Evolutionary conservation across 495 filamentous ascomycete species (phyloP), one percentile per base, ranked within the genome.

Genomic region (Xylaria acuta): DNA sequence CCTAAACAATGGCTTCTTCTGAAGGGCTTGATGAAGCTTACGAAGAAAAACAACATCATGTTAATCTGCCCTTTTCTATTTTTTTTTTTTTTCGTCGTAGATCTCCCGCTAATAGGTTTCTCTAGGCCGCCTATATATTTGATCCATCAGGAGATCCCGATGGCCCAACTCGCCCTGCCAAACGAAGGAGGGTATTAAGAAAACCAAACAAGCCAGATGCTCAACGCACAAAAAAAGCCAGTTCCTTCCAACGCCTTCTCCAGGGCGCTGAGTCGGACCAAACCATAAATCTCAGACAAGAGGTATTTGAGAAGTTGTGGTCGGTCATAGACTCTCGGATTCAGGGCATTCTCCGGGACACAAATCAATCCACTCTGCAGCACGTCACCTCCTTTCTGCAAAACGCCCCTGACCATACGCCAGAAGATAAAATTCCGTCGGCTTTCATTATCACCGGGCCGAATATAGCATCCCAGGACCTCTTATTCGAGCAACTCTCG

Each of bases 371-470:
- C 43, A 92, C 90, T 1, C 77, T 92, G 22, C 82, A 86, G 41
- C 83, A 91, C 22, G 90, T 97, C 49, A 82, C 86, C 7, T 82
- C 84, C 11, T 97, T 97, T 77, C 81, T 95, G 11, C 80, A 80
- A 49, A 80, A 82, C 5, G 85, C 84, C n/a, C 84, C 86, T 5
- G 71, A 64, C 43, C 70, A 75, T 72, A 71, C 70, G 73, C 77
- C 73, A 51, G 68, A 71, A 84, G 83, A 64, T 12, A 85, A 82
- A 70, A 90, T 97, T 34, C 92, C 94, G 0, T 90, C 93, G 6
- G 94, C 88, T 18, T 89, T 98, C 68, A 89, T 99, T 51, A 89
- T 94, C 38, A 91, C 92, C 22, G 95, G 94, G 7, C 93, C 94
- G n/a, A 95, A 94, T 73, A 92, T 95, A 67, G 91, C 93, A 34